Evolutionary conservation across 2,329 filamentous ascomycete genomes (phyloP), one percentile per base, ranked within the genome.

Genomic region (Epichloe typhina): DNA sequence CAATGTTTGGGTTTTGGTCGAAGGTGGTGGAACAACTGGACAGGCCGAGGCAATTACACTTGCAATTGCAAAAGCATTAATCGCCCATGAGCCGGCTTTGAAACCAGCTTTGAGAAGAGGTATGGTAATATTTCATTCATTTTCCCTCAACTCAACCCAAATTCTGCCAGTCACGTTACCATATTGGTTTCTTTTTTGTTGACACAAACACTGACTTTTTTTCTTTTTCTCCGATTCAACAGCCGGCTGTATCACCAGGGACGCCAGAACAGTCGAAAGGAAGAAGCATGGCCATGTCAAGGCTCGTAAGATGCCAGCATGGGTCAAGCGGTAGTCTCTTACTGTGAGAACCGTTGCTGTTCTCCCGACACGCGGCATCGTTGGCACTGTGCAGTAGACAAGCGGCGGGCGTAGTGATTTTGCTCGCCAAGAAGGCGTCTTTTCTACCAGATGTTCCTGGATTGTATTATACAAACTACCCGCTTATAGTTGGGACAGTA

Each of bases 241-340:
- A 98, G 93, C 91, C 65, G 94, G 94, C 56, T 89, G 86, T 68
- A 80, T 98, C 56, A 94, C 90, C 49, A 85, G 91, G 64, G 91
- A 98, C 72, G 80, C 84, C 52, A 88, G 91, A 72, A 83, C 77
- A 63, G 94, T 98, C 59, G 93, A 98, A 73, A 91, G 93, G 68
- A 98, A 98, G 83, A 97, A 98, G 80, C 81, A 88, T 52, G 94
- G 93, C 59, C 88, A 88, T 64, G 70, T 95, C 72, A 98, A 98
- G 79, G 91, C 93, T 52, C 86, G 93, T 71, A 98, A 98, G 82
- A 94, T 86, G 82, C 91, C 91, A 54, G 80, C 93, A 61, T 98
- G 94, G 93, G 90, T 97, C 77, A 97, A 96, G 82, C 72, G 78
- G 72, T 82, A 75, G 49, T 36, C 23, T 11, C 13, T 37, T 13